These are phyloP conservation scores for Podochytrium sp. DNA, from an alignment of 192 early-diverging fungal species.

Conservation along the genomic window DNA sequence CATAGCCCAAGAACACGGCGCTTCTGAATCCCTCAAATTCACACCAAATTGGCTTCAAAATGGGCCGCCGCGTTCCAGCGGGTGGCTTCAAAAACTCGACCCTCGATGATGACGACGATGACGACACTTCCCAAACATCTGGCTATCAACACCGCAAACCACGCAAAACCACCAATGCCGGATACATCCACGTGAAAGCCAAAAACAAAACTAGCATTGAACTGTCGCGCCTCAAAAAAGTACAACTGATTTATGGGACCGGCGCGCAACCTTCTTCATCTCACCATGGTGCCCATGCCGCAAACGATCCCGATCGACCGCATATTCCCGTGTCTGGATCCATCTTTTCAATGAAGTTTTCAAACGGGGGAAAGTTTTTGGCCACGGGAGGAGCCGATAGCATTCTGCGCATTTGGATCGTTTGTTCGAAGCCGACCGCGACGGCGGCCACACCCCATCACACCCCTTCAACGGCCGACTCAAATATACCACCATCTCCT, in stretches of 20 bases:
- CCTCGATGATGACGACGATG: neutral
- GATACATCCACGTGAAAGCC: constrained; percentile 11
- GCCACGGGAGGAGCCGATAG: constrained; percentile 38
- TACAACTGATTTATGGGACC: neutral
- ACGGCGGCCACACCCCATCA: too few species aligned
- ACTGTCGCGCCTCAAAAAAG: constrained; percentile 1
- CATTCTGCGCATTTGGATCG: constrained; percentile 54
- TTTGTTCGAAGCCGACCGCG: neutral
- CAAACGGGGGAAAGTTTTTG: constrained; percentile 19
- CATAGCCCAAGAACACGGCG: neutral
- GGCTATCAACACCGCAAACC: neutral
- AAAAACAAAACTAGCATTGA: constrained; percentile 19
- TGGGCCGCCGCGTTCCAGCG: neutral
- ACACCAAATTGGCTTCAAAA: constrained; percentile 17
- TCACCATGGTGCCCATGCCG: neutral
- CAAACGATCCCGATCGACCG: neutral
- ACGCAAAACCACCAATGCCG: neutral
- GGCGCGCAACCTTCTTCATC: neutral
- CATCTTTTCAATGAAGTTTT: constrained; percentile 29
- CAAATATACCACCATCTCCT: neutral
- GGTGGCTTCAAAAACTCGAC: neutral
- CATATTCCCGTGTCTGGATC: constrained; percentile 24
- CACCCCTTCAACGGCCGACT: too few species aligned
- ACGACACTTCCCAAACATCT: neutral
- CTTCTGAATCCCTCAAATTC: neutral